These are phyloP conservation scores for Leishmania guyanensis DNA, from an alignment of 208 protist species.

Conservation along the genomic window DNA sequence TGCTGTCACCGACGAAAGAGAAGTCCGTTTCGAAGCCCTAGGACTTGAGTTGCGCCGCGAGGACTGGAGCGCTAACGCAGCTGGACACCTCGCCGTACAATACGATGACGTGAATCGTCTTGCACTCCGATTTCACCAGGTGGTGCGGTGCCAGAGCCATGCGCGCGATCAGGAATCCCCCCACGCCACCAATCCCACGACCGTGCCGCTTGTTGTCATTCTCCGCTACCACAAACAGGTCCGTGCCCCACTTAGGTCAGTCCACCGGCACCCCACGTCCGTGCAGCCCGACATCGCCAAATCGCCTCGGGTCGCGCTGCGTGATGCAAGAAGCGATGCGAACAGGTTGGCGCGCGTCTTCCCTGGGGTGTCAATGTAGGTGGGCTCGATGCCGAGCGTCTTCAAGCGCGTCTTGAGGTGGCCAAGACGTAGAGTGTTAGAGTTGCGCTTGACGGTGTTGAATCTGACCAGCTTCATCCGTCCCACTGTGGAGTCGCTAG, in stretches of 20 bases:
- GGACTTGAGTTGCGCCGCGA: constrained; percentile 33
- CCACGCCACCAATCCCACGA: constrained; percentile 53
- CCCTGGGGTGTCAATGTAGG: constrained; percentile 30
- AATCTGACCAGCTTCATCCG: constrained; percentile 46
- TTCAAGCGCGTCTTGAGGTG: constrained; percentile 44
- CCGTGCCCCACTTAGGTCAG: constrained; percentile 47
- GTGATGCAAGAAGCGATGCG: constrained; percentile 41
- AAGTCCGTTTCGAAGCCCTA: constrained; percentile 39
- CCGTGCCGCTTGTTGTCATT: constrained; percentile 50
- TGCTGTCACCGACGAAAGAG: constrained; percentile 44
- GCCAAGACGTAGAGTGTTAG: constrained; percentile 36
- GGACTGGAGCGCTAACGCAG: constrained; percentile 32
- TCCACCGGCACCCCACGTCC: constrained; percentile 45
- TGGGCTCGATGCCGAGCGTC: constrained; percentile 24
- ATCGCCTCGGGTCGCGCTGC: constrained; percentile 39
- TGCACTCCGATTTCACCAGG: constrained; percentile 34
- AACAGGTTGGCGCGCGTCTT: constrained; percentile 48
- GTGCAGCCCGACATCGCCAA: constrained; percentile 50
- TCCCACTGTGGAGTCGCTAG: constrained; percentile 26
- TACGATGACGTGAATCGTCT: constrained; percentile 45
- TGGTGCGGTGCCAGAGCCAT: constrained; percentile 33
- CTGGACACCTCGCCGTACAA: constrained; percentile 43
- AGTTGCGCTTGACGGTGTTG: constrained; percentile 46
- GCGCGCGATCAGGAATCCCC: constrained; percentile 40
- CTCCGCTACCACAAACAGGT: constrained; percentile 43